Conservation (phyloP, 2,329 filamentous ascomycete species). For the Hymenoscyphus repandus region DNA sequence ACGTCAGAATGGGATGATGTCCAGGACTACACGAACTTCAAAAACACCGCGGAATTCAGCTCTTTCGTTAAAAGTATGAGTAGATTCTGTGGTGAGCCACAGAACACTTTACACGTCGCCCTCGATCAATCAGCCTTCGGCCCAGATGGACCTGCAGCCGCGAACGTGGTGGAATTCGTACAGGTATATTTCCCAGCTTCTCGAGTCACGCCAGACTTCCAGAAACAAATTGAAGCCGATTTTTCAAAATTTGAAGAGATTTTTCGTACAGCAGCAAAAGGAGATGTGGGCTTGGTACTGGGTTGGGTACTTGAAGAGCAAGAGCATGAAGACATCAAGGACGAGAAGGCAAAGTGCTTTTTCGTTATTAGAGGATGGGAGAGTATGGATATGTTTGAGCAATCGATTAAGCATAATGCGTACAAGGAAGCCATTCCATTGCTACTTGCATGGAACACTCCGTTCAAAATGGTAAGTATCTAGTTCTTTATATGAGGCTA, state of each 20-base stretch:
- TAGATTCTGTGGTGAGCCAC: background rate
- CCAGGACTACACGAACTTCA: background rate
- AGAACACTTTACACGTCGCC: conserved; percentile 3
- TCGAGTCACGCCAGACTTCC: conserved; percentile 11
- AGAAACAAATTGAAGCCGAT: conserved; percentile 15
- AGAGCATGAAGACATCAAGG: conserved; percentile 12
- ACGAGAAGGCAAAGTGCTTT: conserved; percentile 17
- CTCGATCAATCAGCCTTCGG: conserved; percentile 12
- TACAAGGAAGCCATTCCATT: conserved; percentile 9
- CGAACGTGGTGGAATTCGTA: conserved; percentile 14
- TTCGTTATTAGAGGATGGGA: conserved; percentile 15
- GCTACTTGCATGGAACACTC: background rate
- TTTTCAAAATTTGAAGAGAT: conserved; percentile 16
- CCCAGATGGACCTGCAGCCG: conserved; percentile 11
- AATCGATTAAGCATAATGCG: conserved; percentile 10
- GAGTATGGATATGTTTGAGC: conserved; percentile 14
- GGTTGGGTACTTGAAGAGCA: conserved; percentile 16
- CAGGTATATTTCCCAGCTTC: conserved; percentile 17
- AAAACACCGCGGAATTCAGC: background rate
- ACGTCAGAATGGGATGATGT: conserved; percentile 3
- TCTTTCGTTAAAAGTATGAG: background rate
- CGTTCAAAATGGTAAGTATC: background rate
- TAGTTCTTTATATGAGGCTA: background rate
- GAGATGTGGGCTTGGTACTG: conserved; percentile 3
- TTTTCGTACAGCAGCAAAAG: conserved; percentile 7